Evolutionary conservation across 2,329 filamentous ascomycete species (phyloP), one percentile per base, ranked within the genome.

Genomic region (Plectosphaerella sp.): DNA sequence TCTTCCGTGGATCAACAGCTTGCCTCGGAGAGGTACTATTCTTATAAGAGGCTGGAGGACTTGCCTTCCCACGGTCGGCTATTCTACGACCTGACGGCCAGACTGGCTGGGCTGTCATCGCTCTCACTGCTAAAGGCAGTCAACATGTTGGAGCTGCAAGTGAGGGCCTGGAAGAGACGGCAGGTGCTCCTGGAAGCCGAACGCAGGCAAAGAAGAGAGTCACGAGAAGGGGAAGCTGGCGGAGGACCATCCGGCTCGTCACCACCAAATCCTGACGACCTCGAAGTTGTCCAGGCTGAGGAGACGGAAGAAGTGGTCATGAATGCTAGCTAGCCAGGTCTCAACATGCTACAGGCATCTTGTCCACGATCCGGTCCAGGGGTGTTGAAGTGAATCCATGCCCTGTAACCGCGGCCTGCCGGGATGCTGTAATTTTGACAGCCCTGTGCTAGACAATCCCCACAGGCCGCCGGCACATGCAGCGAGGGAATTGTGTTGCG

Each of bases 71-170:
- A 49, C 12, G 68, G 68, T 2, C 59, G 54, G 37, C 52, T 56
- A 5, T 60, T 74, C 35, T 73, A 71, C 42, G 55, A 57, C 51
- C 63, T 61, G 47, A 62, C 65, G 42, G 61, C 69, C 71, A n/a
- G 25, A 28, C 37, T 60, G n/a, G 59, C 65, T 9, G 71, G 69
- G 5, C 52, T 71, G 9, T 62, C 69, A 4, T 56, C 71, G 5
- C 61, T 67, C 6, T 64, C 66, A 33, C 57, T 67, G 15, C 61
- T 70, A 3, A 60, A 64, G 24, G 68, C 69, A 24, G 66, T 73
- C 8, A 71, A 72, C 54, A 70, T 67, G 63, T 54, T 72, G 33
- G 71, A 73, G 50, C 62, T 63, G 16, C 60, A 60, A 10, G 63
- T 73, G n/a, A 52, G 66, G 1, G 50, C 52, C 18, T 72, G 68